Percentiles rank a stretch among this genome's conserved stretches.
phyloP scores from a whole-genome alignment of 495 filamentous ascomycete species.

The Thermochaetoides thermophila region DNA sequence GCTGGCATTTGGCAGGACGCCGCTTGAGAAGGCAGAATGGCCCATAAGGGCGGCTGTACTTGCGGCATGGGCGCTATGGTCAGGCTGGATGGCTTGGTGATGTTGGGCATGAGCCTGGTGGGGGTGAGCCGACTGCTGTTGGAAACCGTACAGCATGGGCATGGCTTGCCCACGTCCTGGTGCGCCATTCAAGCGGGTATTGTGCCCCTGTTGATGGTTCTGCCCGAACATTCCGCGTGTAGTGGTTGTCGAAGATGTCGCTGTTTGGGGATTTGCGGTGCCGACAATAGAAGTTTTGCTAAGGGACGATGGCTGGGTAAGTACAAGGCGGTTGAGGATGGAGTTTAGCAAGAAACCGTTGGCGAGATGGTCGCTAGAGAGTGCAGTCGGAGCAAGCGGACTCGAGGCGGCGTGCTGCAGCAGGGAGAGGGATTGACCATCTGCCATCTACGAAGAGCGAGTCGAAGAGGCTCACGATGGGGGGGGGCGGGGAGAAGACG shows the following conservation, averaged over 20 bases:
- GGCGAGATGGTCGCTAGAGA: conserved; percentile 13
- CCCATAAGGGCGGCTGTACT: conserved; percentile 37
- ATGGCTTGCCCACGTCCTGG: conserved; percentile 30
- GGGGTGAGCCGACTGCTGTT: conserved; percentile 47
- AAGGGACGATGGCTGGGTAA: conserved; percentile 23
- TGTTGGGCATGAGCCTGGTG: conserved; percentile 65
- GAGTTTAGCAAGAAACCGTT: conserved; percentile 18
- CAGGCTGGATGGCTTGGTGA: conserved; percentile 55
- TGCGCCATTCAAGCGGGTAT: conserved; percentile 49
- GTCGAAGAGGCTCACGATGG: too few relatives aligned
- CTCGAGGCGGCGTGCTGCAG: conserved; percentile 42
- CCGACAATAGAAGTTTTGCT: conserved; percentile 57
- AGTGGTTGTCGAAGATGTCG: conserved; percentile 51
- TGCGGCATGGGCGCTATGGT: conserved; percentile 48
- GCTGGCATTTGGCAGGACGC: conserved; percentile 55
- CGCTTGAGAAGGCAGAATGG: conserved; percentile 67
- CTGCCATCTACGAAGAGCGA: conserved; percentile 51
- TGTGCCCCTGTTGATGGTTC: conserved; percentile 64
- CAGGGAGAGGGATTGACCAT: conserved; percentile 69
- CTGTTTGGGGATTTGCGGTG: too few relatives aligned
- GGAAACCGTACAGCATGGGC: conserved; percentile 54
- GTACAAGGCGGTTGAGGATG: conserved; percentile 16
- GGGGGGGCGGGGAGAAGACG: not conserved
- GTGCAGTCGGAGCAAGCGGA: conserved; percentile 14
- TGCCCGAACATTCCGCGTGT: conserved; percentile 70